These are phyloP conservation scores for Cryptomeria japonica DNA, from an alignment of 75 land plant genomes.

Conservation along the genomic window DNA sequence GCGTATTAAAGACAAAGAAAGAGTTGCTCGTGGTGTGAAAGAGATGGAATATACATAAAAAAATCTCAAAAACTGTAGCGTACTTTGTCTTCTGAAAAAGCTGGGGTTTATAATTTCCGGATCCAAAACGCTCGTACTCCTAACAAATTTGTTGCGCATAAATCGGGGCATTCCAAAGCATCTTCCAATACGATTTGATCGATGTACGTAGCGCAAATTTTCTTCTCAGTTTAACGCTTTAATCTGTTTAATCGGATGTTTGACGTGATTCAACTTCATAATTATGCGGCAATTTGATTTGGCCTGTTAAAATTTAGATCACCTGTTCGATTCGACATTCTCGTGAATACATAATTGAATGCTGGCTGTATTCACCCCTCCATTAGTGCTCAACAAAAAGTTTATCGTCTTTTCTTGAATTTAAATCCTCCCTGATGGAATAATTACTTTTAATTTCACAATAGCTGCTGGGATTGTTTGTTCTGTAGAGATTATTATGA, in stretches of 20 bases:
- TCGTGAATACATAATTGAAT: neutral
- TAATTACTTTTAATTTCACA: neutral
- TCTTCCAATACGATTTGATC: neutral
- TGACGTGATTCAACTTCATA: neutral
- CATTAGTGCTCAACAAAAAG: neutral
- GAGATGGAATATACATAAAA: neutral
- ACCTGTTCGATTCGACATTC: neutral
- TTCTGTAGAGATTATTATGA: neutral
- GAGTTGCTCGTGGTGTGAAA: neutral
- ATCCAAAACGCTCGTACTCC: neutral
- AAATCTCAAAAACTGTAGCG: neutral
- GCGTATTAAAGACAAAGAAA: neutral
- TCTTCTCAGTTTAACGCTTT: neutral
- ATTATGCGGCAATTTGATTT: neutral
- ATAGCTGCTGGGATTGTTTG: neutral
- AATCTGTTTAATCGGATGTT: neutral
- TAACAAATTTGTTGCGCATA: neutral
- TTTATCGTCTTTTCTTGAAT: neutral
- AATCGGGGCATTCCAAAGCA: neutral
- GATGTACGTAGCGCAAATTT: neutral
- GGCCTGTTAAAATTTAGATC: neutral
- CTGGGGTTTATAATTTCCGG: neutral
- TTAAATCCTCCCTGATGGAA: neutral
- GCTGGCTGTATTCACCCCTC: neutral
- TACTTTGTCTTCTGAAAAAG: neutral